These are phyloP conservation scores for Fistulifera pelliculosa DNA, from an alignment of 108 stramenopile species.

Conservation along the genomic window DNA sequence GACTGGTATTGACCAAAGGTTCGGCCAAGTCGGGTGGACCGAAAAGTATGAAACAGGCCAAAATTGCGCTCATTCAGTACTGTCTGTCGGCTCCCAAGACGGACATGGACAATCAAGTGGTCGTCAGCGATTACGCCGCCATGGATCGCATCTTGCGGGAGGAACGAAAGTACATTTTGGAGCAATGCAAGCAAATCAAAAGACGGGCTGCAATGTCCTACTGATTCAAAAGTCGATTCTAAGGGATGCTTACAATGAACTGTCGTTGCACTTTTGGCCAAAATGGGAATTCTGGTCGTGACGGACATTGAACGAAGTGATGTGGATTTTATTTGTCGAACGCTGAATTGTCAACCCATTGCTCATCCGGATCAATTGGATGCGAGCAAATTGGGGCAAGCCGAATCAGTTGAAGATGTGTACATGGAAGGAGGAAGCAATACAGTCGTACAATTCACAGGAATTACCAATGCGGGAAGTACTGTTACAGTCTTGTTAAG, in stretches of 20 bases:
- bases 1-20: slow-evolving; percentile 93
- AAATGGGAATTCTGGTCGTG: slow-evolving; percentile 98
- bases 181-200: slow-evolving; percentile 97
- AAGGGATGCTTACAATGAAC: slow-evolving; percentile 99
- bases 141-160: slow-evolving; percentile 99
- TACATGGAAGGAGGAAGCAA: slow-evolving; percentile 83
- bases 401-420: slow-evolving; percentile 89
- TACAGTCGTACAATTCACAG: slow-evolving; percentile 97
- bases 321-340: slow-evolving; percentile 94
- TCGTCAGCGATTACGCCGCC: slow-evolving; percentile 96
- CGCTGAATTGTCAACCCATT: slow-evolving; percentile 88
- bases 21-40: slow-evolving; percentile 91
- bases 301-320: slow-evolving; percentile 95
- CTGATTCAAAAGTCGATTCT: slow-evolving; percentile 98
- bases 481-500: slow-evolving; percentile 94
- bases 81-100: slow-evolving; percentile 99
- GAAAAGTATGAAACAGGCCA: slow-evolving; percentile 84
- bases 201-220: slow-evolving; percentile 94
- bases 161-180: slow-evolving; percentile 94
- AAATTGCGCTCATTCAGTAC: slow-evolving; percentile 94
- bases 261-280: slow-evolving; percentile 97
- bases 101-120: slow-evolving; percentile 99
- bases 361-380: slow-evolving; percentile 92
- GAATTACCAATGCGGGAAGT: slow-evolving; percentile 77
- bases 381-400: slow-evolving; percentile 84